Evolutionary conservation across 768 basidiomycete species (phyloP).

Genomic region (Lactifluus piperatus): DNA sequence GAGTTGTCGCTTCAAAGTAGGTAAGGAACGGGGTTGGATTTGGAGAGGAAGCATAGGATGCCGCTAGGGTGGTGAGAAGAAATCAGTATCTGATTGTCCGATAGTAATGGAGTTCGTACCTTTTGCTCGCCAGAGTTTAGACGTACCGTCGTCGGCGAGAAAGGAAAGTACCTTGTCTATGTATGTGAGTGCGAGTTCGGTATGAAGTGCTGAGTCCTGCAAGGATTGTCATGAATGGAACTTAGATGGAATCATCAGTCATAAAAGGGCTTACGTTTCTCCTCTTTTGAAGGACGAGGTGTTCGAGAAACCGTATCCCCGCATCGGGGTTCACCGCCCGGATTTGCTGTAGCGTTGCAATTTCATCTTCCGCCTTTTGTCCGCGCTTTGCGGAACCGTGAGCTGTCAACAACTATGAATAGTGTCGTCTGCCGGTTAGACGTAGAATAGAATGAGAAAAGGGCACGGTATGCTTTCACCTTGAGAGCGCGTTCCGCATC

Average conservation of each 20-base stretch:
- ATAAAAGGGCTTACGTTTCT: constrained; percentile 38
- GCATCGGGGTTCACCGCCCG: constrained; percentile 47
- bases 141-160: constrained; percentile 23
- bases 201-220: constrained; percentile 58
- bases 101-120: neutral
- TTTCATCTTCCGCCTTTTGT: constrained; percentile 54
- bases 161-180: constrained; percentile 7
- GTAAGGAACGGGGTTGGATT: constrained; percentile 44
- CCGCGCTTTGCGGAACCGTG: constrained; percentile 46
- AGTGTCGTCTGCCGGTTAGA: neutral
- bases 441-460: constrained; percentile 17
- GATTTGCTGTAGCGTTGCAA: constrained; percentile 46
- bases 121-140: constrained; percentile 20
- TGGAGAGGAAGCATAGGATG: constrained; percentile 25
- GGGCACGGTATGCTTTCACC: constrained; percentile 31
- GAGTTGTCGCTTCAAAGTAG: constrained; percentile 78
- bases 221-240: neutral
- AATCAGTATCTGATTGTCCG: neutral
- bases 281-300: constrained; percentile 64
- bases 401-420: constrained; percentile 54
- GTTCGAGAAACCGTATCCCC: constrained; percentile 68
- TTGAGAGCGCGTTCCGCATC: constrained; percentile 65
- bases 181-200: constrained; percentile 34
- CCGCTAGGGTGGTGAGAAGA: constrained; percentile 15
- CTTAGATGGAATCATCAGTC: neutral